phyloP scores from a whole-genome alignment of 2,329 filamentous ascomycete species.

The Talaromyces pinophilus region DNA sequence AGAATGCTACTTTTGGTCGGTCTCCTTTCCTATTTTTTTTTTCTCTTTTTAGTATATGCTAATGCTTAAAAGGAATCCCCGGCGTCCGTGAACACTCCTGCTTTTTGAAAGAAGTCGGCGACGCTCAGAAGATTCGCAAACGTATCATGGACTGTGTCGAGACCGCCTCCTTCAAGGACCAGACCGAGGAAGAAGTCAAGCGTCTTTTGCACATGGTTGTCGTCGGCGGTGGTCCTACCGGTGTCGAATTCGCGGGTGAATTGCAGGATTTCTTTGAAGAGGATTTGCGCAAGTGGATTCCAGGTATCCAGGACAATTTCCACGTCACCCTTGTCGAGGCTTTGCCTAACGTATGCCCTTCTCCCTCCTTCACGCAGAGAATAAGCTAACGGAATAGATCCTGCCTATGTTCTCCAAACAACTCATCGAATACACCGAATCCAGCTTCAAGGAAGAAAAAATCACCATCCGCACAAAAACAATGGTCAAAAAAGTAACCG shows the following conservation, averaged over 20 bases:
- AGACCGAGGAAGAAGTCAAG: conserved; percentile 82
- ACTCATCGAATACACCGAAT: conserved; percentile 98
- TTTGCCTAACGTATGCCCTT: conserved; percentile 71
- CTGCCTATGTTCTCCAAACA: conserved; percentile 99
- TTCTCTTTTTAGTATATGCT: background rate
- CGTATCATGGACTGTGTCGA: conserved; percentile 99
- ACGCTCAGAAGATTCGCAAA: conserved; percentile 94
- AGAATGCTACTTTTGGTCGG: conserved; percentile 94
- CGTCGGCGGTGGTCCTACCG: conserved; percentile 88
- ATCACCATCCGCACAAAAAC: conserved; percentile 98
- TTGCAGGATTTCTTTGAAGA: conserved; percentile 98
- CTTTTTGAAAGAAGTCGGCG: conserved; percentile 97
- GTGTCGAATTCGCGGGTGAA: conserved; percentile 97
- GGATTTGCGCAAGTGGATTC: conserved; percentile 96
- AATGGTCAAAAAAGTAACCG: conserved; percentile 96
- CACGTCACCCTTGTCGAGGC: conserved; percentile 97
- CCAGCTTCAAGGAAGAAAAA: conserved; percentile 97
- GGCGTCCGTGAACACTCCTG: conserved; percentile 93
- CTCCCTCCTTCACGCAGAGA: background rate
- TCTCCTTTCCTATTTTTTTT: conserved; percentile 25
- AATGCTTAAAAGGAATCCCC: conserved; percentile 64
- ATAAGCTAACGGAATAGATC: conserved; percentile 47
- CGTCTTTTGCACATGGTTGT: conserved; percentile 98
- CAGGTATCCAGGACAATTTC: conserved; percentile 92
- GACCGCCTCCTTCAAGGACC: conserved; percentile 97